These are phyloP conservation scores for Microcyclospora tardicrescens DNA, from an alignment of 2,329 filamentous ascomycete species.

Conservation along the genomic window DNA sequence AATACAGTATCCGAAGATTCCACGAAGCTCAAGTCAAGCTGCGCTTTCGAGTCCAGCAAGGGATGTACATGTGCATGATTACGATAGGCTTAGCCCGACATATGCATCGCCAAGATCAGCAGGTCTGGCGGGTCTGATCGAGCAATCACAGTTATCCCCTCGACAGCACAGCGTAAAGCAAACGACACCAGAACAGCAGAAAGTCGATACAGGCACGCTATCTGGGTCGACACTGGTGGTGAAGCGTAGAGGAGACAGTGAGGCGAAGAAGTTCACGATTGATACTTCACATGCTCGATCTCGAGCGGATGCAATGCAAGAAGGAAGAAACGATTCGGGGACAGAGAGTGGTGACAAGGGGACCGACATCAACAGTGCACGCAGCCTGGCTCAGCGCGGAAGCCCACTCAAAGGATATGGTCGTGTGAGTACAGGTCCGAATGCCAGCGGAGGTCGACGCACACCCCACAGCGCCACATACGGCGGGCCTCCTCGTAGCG, in stretches of 20 bases:
- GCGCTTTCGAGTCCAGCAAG: constrained; percentile 21
- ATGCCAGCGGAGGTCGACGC: too few species aligned
- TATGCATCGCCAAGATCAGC: constrained; percentile 4
- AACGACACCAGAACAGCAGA: constrained; percentile 4
- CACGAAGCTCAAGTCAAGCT: constrained; percentile 33
- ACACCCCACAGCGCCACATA: too few species aligned
- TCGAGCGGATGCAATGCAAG: neutral
- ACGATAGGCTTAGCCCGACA: neutral
- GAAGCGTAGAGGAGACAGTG: constrained; percentile 24
- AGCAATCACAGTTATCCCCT: neutral
- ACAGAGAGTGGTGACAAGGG: constrained; percentile 2
- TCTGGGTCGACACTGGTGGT: constrained; percentile 23
- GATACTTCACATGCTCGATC: constrained; percentile 7
- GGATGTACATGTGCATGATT: neutral
- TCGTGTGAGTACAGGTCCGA: constrained; percentile 1
- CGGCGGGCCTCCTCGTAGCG: too few species aligned
- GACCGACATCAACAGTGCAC: neutral
- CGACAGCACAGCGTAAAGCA: neutral
- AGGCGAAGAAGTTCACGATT: constrained; percentile 24
- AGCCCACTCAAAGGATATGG: constrained; percentile 21
- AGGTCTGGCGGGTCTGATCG: neutral
- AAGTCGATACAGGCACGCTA: constrained; percentile 5
- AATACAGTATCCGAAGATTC: constrained; percentile 36
- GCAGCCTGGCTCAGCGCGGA: neutral
- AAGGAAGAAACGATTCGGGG: constrained; percentile 1